Percentiles rank a stretch among this genome's conserved stretches.
These are phyloP conservation scores for Cupressus sempervirens DNA, from an alignment of 75 land plant species.

Conservation along the genomic window DNA sequence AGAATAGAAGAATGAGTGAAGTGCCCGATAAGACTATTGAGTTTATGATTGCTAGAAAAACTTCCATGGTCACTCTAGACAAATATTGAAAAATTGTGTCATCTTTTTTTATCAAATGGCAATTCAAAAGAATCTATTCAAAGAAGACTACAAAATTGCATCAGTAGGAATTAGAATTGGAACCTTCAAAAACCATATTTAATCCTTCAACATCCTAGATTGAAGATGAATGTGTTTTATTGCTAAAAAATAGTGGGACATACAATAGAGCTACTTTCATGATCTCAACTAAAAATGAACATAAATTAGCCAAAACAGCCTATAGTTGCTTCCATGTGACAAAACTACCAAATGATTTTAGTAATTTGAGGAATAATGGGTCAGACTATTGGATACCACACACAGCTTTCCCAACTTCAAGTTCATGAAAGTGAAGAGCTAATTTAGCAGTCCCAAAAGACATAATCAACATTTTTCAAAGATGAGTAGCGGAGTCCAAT, in stretches of 20 bases:
- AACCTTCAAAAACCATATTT: neutral
- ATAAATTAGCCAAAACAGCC: neutral
- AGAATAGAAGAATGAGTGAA: constrained; percentile 80
- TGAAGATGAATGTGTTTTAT: neutral
- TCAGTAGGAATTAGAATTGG: neutral
- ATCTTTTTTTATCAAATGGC: neutral
- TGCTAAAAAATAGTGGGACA: neutral
- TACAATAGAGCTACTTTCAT: neutral
- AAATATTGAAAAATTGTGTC: neutral
- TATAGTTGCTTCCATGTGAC: neutral
- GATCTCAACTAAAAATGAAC: neutral
- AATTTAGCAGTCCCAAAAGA: neutral
- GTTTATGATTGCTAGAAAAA: constrained; percentile 59
- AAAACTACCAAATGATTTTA: neutral
- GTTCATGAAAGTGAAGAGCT: neutral
- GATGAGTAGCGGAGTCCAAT: neutral
- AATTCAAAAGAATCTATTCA: neutral
- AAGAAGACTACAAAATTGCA: neutral
- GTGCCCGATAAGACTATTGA: constrained; percentile 78
- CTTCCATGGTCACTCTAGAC: constrained; percentile 90
- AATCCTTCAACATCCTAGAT: neutral
- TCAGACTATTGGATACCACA: neutral
- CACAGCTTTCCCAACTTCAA: neutral
- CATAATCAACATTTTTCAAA: no score
- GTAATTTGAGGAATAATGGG: neutral